Conservation (phyloP, 176 grass and related monocot species). For the Guadua angustifolia region DNA sequence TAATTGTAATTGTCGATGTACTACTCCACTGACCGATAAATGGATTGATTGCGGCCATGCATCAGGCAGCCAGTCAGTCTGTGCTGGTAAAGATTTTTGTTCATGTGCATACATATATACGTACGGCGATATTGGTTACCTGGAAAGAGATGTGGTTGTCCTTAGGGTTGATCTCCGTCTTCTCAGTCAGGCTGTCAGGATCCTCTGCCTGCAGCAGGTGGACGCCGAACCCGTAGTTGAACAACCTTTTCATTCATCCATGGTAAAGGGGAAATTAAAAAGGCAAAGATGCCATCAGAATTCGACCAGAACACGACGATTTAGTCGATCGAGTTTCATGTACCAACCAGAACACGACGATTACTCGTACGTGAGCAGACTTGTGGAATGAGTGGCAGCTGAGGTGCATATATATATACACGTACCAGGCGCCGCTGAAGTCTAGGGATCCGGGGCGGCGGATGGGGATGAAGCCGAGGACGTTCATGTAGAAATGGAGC, state of each 20-base stretch:
- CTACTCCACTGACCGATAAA: too few relatives aligned
- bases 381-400: too few relatives aligned
- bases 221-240: constrained; percentile 92
- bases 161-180: constrained; percentile 87
- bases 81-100: neutral
- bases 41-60: neutral
- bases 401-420: too few relatives aligned
- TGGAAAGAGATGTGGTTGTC: constrained; percentile 98
- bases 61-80: neutral
- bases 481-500: constrained; percentile 73
- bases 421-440: constrained; percentile 83
- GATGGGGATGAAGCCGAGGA: constrained; percentile 79
- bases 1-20: neutral
- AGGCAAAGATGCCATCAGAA: neutral
- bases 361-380: too few relatives aligned
- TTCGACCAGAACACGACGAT: too few relatives aligned
- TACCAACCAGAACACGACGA: too few relatives aligned
- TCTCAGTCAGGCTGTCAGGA: constrained; percentile 55
- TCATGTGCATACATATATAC: too few relatives aligned
- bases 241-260: constrained; percentile 53
- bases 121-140: constrained; percentile 33
- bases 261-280: neutral
- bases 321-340: too few relatives aligned
- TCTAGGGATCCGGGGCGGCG: constrained; percentile 70
- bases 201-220: constrained; percentile 76